phyloP scores from a whole-genome alignment of 345 rosid genomes.

The Durio zibethinus region DNA sequence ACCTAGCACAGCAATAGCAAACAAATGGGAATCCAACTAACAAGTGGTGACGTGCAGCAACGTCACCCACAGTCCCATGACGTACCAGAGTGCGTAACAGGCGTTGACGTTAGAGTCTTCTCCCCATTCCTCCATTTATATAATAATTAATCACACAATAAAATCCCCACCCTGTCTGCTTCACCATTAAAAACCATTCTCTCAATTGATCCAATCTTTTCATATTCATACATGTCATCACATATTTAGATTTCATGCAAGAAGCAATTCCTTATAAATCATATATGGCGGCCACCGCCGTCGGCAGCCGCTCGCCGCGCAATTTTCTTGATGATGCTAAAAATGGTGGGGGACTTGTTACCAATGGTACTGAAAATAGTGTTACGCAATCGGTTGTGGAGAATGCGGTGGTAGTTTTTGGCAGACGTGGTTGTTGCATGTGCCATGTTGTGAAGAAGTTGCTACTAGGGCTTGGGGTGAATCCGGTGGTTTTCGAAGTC shows the following conservation, averaged over 20 bases:
- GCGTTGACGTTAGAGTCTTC: slow-evolving; percentile 56
- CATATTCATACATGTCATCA: neutral
- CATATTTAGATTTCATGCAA: slow-evolving; percentile 40
- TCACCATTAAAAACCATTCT: neutral
- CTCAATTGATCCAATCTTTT: neutral
- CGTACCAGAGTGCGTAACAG: slow-evolving; percentile 48
- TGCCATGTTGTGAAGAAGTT: slow-evolving; percentile 64
- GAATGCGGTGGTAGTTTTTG: slow-evolving; percentile 61
- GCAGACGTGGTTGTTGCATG: slow-evolving; percentile 73
- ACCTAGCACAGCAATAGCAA: neutral
- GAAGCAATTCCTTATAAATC: slow-evolving; percentile 49
- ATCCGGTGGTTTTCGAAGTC: slow-evolving; percentile 61
- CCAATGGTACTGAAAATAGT: slow-evolving; percentile 9
- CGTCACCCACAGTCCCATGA: slow-evolving; percentile 48
- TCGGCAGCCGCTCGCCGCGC: slow-evolving; percentile 20
- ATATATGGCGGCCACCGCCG: slow-evolving; percentile 16
- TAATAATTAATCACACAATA: neutral
- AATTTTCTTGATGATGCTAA: neutral
- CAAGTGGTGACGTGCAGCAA: slow-evolving; percentile 34
- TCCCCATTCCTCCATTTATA: slow-evolving; percentile 3
- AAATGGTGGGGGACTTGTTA: neutral
- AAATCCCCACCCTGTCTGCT: neutral
- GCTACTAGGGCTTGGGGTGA: slow-evolving; percentile 70
- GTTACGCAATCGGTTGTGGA: slow-evolving; percentile 43
- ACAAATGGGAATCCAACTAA: slow-evolving; percentile 37